Evolutionary conservation across 148 eudicot genomes (phyloP).

Genomic region (Heliosperma pusillum): DNA sequence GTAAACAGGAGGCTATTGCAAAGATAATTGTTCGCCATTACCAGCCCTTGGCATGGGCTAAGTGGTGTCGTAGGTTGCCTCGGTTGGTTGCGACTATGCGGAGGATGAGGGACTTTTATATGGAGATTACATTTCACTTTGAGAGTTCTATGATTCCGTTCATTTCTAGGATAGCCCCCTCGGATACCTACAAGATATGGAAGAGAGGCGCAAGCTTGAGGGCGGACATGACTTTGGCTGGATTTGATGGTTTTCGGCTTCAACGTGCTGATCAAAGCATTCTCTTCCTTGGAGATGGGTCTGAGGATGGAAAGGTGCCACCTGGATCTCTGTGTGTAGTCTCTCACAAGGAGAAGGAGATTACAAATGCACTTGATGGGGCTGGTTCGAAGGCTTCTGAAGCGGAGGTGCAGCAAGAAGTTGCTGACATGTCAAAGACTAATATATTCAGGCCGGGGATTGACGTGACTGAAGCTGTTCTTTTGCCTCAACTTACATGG

Average conservation of each 20-base stretch:
- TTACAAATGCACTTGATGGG: constrained; percentile 81
- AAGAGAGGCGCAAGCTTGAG: constrained; percentile 85
- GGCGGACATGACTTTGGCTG: constrained; percentile 95
- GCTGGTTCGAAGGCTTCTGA: constrained; percentile 73
- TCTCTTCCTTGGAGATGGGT: constrained; percentile 88
- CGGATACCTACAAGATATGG: constrained; percentile 92
- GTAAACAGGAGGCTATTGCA: constrained; percentile 66
- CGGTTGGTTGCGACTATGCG: constrained; percentile 63
- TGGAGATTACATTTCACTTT: constrained; percentile 90
- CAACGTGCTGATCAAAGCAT: constrained; percentile 87
- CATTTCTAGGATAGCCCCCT: constrained; percentile 80
- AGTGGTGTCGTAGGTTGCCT: constrained; percentile 91
- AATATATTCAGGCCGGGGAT: constrained; percentile 82
- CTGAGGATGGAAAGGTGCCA: constrained; percentile 75
- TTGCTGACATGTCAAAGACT: constrained; percentile 78
- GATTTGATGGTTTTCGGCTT: constrained; percentile 89
- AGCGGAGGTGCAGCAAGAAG: constrained; percentile 68
- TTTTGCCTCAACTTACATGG: constrained; percentile 80
- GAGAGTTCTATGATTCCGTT: constrained; percentile 97
- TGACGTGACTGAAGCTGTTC: constrained; percentile 87
- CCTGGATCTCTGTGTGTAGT: constrained; percentile 78
- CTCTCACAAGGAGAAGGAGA: constrained; percentile 79
- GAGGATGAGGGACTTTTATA: constrained; percentile 86
- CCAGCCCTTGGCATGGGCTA: constrained; percentile 93
- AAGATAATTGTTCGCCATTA: constrained; percentile 76